These are phyloP conservation scores for Sarocladium strictum DNA, from an alignment of 2,329 filamentous ascomycete genomes.

Conservation along the genomic window DNA sequence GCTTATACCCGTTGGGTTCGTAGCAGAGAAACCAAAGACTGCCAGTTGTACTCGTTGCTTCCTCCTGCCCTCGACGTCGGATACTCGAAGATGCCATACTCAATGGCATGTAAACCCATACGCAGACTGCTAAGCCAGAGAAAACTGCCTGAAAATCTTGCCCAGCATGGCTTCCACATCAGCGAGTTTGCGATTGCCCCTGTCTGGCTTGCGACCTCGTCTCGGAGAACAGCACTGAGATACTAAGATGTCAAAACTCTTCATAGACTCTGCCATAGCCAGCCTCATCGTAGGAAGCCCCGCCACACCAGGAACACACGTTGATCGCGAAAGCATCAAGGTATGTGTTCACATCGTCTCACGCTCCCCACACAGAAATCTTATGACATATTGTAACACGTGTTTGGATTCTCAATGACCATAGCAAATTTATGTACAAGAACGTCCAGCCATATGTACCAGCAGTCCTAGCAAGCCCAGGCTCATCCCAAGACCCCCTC, in stretches of 20 bases:
- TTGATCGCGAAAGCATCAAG: constrained; percentile 5
- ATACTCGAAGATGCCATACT: constrained; percentile 4
- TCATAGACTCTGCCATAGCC: constrained; percentile 4
- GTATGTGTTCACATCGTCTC: too few relatives aligned
- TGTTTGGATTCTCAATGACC: too few relatives aligned
- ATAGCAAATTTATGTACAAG: too few relatives aligned
- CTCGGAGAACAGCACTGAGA: constrained; percentile 6
- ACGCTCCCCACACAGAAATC: too few relatives aligned
- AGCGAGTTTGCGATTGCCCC: background rate
- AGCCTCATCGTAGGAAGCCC: background rate
- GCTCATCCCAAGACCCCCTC: too few relatives aligned
- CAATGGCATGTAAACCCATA: background rate
- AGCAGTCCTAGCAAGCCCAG: too few relatives aligned
- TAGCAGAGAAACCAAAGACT: background rate
- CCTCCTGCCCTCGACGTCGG: background rate
- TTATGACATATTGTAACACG: too few relatives aligned
- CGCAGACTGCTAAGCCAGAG: constrained; percentile 6
- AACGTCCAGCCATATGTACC: too few relatives aligned
- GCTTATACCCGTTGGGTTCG: background rate
- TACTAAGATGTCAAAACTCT: background rate
- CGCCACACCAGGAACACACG: background rate
- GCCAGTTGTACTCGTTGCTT: background rate
- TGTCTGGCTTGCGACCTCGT: constrained; percentile 1
- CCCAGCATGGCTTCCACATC: constrained; percentile 8
- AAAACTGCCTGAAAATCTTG: background rate